Percentiles rank a stretch among this genome's conserved stretches.
Conservation (phyloP, 495 filamentous ascomycete species). For the Jackrogersella minutella region DNA sequence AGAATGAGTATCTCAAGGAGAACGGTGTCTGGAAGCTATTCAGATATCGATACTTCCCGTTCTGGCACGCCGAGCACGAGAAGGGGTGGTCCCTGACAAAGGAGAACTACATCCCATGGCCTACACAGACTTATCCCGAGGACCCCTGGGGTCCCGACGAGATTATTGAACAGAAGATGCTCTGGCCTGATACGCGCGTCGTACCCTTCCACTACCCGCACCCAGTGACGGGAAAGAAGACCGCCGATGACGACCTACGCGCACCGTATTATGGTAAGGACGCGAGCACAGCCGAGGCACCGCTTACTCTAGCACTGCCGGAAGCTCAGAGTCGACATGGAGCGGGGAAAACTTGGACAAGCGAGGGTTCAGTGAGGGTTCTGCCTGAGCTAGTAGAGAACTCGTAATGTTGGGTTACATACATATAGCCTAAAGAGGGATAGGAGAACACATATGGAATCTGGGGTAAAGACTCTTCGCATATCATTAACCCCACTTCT, state of each 20-base stretch:
- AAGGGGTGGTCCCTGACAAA: constrained; percentile 61
- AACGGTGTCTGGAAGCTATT: constrained; percentile 64
- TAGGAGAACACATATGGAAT: constrained; percentile 17
- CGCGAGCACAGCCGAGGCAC: constrained; percentile 46
- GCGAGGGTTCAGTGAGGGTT: constrained; percentile 46
- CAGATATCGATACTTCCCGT: constrained; percentile 63
- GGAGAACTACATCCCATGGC: constrained; percentile 61
- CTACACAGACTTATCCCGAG: constrained; percentile 53
- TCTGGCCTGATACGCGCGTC: constrained; percentile 64
- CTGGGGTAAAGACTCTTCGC: constrained; percentile 36
- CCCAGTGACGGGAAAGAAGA: constrained; percentile 58
- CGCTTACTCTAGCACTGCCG: constrained; percentile 55
- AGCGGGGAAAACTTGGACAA: constrained; percentile 47
- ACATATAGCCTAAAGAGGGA: constrained; percentile 44
- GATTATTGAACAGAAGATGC: constrained; percentile 60
- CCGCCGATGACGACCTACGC: constrained; percentile 55
- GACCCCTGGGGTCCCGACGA: constrained; percentile 61
- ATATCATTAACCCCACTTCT: constrained; percentile 34
- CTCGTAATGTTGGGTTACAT: constrained; percentile 31
- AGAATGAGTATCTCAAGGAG: constrained; percentile 68
- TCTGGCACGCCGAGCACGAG: constrained; percentile 64
- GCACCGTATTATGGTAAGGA: constrained; percentile 57
- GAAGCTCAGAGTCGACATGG: constrained; percentile 50
- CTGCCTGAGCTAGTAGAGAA: constrained; percentile 53
- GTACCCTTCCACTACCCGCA: constrained; percentile 65